phyloP scores from a whole-genome alignment of 1,139 yeast genomes.

The Arxiozyma slooffiae region DNA sequence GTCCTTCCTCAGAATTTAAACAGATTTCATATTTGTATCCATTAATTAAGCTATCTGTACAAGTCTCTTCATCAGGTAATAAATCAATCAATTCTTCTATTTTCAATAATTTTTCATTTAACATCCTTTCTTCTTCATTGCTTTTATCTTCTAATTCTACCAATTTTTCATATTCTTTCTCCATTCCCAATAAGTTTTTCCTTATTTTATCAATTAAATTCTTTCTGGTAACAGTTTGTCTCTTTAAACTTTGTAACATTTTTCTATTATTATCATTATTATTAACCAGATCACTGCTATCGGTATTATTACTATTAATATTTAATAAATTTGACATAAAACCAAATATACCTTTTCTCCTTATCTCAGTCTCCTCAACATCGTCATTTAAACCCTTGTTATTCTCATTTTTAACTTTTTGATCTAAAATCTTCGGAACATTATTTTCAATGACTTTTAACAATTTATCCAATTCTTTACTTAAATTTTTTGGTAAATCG shows the following conservation, averaged over 20 bases:
- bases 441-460: conserved; percentile 4
- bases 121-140: conserved; percentile 1
- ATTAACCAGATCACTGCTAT: neutral
- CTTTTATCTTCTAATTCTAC: conserved; percentile 7
- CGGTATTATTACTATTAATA: neutral
- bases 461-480: conserved; percentile 11
- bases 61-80: conserved; percentile 4
- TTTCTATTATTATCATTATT: neutral
- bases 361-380: neutral
- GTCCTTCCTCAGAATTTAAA: conserved; percentile 13
- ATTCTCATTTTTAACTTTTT: too few species aligned
- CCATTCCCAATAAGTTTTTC: conserved; percentile 1
- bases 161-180: conserved; percentile 6
- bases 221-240: conserved; percentile 11
- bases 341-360: conserved; percentile 1
- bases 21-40: conserved; percentile 22
- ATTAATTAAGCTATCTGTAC: conserved; percentile 12
- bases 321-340: neutral
- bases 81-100: conserved; percentile 10
- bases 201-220: neutral
- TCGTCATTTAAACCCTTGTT: too few species aligned
- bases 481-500: conserved; percentile 14
- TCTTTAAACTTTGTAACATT: conserved; percentile 6
- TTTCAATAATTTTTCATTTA: conserved; percentile 6
- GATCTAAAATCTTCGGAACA: conserved; percentile 4